Base-by-base conservation (phyloP, 768 basidiomycete genomes). In the Boletus sensibilis region DNA sequence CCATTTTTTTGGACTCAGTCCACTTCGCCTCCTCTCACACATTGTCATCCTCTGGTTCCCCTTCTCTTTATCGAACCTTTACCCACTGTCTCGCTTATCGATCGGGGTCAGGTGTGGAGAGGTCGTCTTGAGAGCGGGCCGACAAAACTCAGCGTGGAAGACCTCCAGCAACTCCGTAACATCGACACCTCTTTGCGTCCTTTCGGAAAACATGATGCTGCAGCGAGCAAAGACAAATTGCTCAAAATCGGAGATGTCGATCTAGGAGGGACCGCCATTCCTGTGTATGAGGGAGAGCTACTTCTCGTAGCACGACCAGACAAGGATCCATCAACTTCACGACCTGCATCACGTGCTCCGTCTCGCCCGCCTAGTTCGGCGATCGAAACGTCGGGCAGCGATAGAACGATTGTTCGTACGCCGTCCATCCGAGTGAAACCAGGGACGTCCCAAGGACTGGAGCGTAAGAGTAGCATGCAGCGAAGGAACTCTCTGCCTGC, bases 401-500 rank as follows among this genome's bases (percentile, higher is more conserved):
- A 67, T 9, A 82, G 78, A 62, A 48, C 75, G 5, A 64, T 87
- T 12, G 73, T 76, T 16, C 81, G 90, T 12, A 78, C 81, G 10
- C 88, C 90, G 2, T 90, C 88, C 4, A 90, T 92, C 50, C 84
- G 91, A 20, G 88, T 92, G 45, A 89, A 86, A 58, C 84, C 90
- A 0, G 80, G 83, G 29, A 79, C 84, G 0, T 84, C 85, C 0
- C 82, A 87, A 29, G 81, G 82, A 0, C 62, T 91, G 40, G 88
- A 92, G 41, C 81, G 90, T n/a, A 91, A 92, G 70, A 76, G 85
- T 18, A 92, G 89, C 62, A 65, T 86, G 52, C 85, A 87, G 1
- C 80, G 88, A 18, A 78, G 91, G 20, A 92, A 82, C 61, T 94
- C 91, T 1, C 72, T 94, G 9, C 91, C 91, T n/a, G 82, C 88